Evolutionary conservation across 768 basidiomycete species (phyloP).

Genomic region (Dentipellis fragilis): DNA sequence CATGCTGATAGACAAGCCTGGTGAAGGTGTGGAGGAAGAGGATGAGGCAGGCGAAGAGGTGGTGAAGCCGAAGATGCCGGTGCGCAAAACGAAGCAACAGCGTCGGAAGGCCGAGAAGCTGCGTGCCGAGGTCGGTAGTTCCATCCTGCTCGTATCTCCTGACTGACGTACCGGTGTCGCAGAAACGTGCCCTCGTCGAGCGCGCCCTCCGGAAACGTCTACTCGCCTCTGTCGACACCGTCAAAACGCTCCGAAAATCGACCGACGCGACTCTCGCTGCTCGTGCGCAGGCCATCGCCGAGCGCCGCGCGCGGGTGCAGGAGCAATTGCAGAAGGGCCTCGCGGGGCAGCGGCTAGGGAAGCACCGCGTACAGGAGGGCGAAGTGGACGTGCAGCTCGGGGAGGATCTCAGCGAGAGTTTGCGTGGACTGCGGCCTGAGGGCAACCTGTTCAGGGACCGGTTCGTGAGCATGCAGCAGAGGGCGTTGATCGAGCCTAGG

Average conservation of each 20-base stretch:
- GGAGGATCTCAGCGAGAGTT: constrained; percentile 79
- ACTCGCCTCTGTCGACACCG: constrained; percentile 45
- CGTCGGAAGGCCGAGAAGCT: constrained; percentile 54
- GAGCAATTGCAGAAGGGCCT: constrained; percentile 50
- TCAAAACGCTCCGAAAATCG: constrained; percentile 39
- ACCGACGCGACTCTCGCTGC: constrained; percentile 25
- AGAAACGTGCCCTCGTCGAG: constrained; percentile 61
- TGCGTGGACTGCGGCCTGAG: constrained; percentile 85
- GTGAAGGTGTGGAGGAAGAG: constrained; percentile 26
- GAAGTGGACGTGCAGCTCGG: constrained; percentile 81
- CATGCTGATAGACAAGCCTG: constrained; percentile 51
- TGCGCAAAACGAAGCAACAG: constrained; percentile 56
- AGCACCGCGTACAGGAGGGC: constrained; percentile 60
- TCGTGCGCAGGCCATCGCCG: constrained; percentile 27
- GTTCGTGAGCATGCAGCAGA: constrained; percentile 79
- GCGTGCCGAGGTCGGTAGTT: constrained; percentile 47
- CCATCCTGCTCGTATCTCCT: neutral
- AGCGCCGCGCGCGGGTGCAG: constrained; percentile 32
- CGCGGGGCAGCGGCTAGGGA: constrained; percentile 69
- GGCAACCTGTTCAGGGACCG: constrained; percentile 89
- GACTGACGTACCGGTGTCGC: neutral
- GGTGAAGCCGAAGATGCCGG: constrained; percentile 29
- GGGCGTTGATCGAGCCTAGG: constrained; percentile 81
- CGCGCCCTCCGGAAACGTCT: constrained; percentile 51
- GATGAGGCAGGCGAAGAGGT: constrained; percentile 19